A percentile compares a stretch with the other conserved stretches of the same genome.
Evolutionary conservation across 805 yeast genomes (phyloP).

Genomic region (Kluyveromyces aestuarii): DNA sequence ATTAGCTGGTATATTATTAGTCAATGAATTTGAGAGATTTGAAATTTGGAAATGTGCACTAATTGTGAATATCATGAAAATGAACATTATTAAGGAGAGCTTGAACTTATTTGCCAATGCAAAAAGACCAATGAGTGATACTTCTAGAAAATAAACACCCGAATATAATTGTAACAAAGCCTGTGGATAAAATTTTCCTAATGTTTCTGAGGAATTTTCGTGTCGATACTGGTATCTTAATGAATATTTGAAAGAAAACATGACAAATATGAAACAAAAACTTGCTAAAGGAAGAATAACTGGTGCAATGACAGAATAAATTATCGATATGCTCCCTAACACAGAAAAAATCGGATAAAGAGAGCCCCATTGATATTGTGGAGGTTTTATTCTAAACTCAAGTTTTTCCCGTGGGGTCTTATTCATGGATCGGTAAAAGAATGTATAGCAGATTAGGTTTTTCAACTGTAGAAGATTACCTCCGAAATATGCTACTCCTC

Average conservation of each 20-base stretch:
- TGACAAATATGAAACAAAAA: conserved; percentile 46
- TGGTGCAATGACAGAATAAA: conserved; percentile 76
- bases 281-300: conserved; percentile 53
- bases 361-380: conserved; percentile 65
- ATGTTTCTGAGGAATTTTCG: conserved; percentile 49
- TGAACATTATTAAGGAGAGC: conserved; percentile 40
- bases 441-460: conserved; percentile 36
- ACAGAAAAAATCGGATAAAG: conserved; percentile 70
- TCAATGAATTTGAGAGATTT: conserved; percentile 30
- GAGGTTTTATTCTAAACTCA: conserved; percentile 34
- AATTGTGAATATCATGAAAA: conserved; percentile 44
- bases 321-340: conserved; percentile 67
- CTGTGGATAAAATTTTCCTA: conserved; percentile 61
- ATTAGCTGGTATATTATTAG: conserved; percentile 31
- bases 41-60: conserved; percentile 48
- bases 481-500: conserved; percentile 72
- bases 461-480: conserved; percentile 54
- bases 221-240: conserved; percentile 47
- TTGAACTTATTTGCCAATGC: conserved; percentile 45
- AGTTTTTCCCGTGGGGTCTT: conserved; percentile 55
- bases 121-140: conserved; percentile 69
- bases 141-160: conserved; percentile 75
- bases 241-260: conserved; percentile 63
- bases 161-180: conserved; percentile 71
- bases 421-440: conserved; percentile 32